These are phyloP conservation scores for Aphanoascus verrucosus DNA, from an alignment of 2,329 filamentous ascomycete species.

Conservation along the genomic window DNA sequence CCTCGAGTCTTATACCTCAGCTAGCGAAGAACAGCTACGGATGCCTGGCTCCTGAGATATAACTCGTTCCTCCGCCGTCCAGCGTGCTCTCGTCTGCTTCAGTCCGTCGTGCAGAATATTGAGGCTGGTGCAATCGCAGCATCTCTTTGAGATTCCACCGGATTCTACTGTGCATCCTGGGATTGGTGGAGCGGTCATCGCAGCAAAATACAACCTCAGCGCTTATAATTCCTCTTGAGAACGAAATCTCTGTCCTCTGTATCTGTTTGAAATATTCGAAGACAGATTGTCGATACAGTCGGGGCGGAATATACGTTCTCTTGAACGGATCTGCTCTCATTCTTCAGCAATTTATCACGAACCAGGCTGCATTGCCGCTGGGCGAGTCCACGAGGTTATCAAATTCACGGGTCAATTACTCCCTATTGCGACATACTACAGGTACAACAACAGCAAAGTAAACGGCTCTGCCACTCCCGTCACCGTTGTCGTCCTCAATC, in stretches of 20 bases:
- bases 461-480: no score
- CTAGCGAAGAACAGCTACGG: neutral
- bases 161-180: neutral
- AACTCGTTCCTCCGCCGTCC: no score
- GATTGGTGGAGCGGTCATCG: neutral
- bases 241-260: neutral
- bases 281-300: no score
- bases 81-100: no score
- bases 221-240: no score
- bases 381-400: no score
- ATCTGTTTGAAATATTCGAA: neutral
- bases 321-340: no score
- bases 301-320: no score
- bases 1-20: neutral
- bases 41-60: no score
- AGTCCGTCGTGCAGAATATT: neutral
- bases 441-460: no score
- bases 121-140: constrained; percentile 9
- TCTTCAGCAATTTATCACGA: no score
- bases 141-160: neutral
- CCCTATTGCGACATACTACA: neutral
- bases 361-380: no score
- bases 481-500: neutral
- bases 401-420: neutral
- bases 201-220: neutral